Base-by-base conservation (phyloP, 164 flowering plant species). In the Brasenia schreberi region DNA sequence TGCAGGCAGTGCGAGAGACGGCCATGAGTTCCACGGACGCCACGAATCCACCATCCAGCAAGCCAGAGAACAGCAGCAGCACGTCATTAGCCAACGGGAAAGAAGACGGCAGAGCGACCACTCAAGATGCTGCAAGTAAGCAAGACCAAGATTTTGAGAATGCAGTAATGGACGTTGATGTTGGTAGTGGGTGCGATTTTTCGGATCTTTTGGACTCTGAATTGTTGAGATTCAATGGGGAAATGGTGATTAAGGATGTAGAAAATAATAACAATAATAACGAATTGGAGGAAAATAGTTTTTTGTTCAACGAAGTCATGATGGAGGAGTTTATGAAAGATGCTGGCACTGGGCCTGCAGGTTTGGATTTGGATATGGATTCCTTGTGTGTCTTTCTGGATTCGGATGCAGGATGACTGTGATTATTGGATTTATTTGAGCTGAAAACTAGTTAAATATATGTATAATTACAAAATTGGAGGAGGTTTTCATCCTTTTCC, bases 1-100 rank as follows among this genome's bases (percentile, higher is more conserved):
- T 52, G 65, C 19, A 1, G 65, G 77, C 70, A 19, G 61, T 77
- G 42, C 61, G 71, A 5, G 70, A 80, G 62, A 75, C 73, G 74
- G 80, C 80, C 6, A 27, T 62, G 63, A 69, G 75, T 69, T 77
- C 77, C 70, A 75, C 72, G 16, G 72, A 70, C 59, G 5, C 72
- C 16, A 5, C 59, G 23, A 65, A 60, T n/a, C 49, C 60, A 23
- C 67, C 18, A 9, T 9, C 56, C 16, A 14, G 16, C 16, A 6
- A 9, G 56, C 56, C 56, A 9, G 56, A 33, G 4, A 33, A 3
- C 4, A 3, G 10, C 56, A 14, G 56, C 56, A 14, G 56, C 56
- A 49, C 56, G 56, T 1, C 39, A 33, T 14, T 2, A 14, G 56
- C 56, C 56, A 49, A 49, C 39, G 39, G 4, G 59, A 12, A 58